Evolutionary conservation across 352 stramenopile species (phyloP).

Genomic region (Globisporangium irregulare): DNA sequence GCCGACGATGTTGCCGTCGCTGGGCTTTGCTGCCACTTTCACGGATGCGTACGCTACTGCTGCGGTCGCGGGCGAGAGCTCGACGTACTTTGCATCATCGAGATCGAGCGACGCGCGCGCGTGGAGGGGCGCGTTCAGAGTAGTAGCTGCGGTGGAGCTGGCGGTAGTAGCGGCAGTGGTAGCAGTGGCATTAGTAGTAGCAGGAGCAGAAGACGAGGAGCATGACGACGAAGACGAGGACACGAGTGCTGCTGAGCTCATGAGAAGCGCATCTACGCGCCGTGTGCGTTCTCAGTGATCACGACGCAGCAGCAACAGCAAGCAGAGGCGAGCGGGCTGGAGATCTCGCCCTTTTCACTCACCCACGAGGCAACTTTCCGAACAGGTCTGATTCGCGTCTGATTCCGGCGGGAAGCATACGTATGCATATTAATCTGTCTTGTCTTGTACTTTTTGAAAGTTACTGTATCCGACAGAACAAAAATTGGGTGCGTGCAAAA

Average conservation of each 20-base stretch:
- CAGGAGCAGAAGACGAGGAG: background rate
- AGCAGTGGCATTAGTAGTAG: background rate
- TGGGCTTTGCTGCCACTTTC: slow-evolving; percentile 41
- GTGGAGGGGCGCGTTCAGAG: background rate
- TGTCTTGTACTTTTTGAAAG: background rate
- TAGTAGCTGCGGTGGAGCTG: slow-evolving; percentile 11
- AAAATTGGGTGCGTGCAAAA: background rate
- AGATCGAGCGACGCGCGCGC: background rate
- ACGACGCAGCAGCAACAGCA: background rate
- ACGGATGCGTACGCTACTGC: slow-evolving; percentile 51
- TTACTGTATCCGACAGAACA: background rate
- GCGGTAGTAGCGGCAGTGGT: background rate
- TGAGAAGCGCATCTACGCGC: slow-evolving; percentile 16
- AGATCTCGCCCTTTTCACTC: slow-evolving; percentile 6
- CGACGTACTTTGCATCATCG: slow-evolving; percentile 12
- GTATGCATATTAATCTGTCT: background rate
- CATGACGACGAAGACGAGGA: slow-evolving; percentile 1
- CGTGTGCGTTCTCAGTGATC: slow-evolving; percentile 3
- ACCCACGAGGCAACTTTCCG: background rate
- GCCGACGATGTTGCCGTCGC: slow-evolving; percentile 37
- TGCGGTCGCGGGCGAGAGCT: slow-evolving; percentile 45
- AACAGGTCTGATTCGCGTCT: slow-evolving; percentile 5
- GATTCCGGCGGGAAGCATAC: background rate
- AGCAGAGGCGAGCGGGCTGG: background rate
- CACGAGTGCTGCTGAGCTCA: slow-evolving; percentile 14